These are phyloP conservation scores for Geotrichum histeridarum DNA, from an alignment of 1,139 yeast species.

Conservation along the genomic window DNA sequence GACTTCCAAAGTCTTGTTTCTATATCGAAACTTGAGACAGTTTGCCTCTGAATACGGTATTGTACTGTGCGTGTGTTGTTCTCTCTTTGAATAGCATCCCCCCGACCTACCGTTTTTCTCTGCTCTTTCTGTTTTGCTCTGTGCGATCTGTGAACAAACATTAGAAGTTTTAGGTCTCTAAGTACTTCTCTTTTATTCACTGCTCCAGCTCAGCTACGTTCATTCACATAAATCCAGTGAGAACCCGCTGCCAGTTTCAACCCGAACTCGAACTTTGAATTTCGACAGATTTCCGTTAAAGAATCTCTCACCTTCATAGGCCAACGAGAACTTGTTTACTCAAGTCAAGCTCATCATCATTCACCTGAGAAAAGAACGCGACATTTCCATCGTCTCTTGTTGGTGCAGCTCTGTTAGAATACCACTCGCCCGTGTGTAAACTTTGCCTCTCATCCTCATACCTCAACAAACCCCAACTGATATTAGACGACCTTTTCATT, in stretches of 20 bases:
- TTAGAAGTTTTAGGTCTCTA: no score
- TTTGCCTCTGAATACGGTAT: conserved; percentile 1
- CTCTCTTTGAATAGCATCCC: neutral
- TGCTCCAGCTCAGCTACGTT: neutral
- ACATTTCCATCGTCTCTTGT: neutral
- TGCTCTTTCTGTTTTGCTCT: neutral
- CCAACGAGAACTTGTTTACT: conserved; percentile 6
- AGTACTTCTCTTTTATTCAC: neutral
- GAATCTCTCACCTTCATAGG: neutral
- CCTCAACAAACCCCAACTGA: neutral
- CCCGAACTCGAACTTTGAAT: neutral
- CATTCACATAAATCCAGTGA: neutral
- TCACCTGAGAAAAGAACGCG: neutral
- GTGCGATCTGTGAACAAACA: neutral
- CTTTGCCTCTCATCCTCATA: neutral
- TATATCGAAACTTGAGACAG: neutral
- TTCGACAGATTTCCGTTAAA: neutral
- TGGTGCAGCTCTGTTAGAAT: neutral
- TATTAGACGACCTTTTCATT: conserved; percentile 29
- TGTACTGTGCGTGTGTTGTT: neutral
- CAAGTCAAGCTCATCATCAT: conserved; percentile 2
- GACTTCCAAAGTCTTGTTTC: neutral
- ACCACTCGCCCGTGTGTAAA: neutral
- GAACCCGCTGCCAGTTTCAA: neutral
- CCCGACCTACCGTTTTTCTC: neutral